Evolutionary conservation across 2,329 filamentous ascomycete genomes (phyloP).

Genomic region (Cyphellophora attinorum): DNA sequence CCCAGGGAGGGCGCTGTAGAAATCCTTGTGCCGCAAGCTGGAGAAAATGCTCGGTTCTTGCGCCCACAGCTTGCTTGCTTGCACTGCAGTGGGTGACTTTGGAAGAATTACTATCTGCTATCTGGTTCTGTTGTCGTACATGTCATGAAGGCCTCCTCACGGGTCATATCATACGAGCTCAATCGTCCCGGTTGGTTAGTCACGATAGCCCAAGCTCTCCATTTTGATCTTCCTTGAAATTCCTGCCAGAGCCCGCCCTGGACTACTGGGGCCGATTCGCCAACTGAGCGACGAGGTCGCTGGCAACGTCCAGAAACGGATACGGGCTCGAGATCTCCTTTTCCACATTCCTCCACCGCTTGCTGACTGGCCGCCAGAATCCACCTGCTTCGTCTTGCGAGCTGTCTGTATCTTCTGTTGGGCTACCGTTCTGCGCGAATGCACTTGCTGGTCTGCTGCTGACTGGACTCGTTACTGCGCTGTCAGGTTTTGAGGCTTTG

Average conservation of each 20-base stretch:
- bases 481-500: conserved; percentile 21
- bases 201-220: too few relatives aligned
- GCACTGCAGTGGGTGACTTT: too few relatives aligned
- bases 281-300: conserved; percentile 83
- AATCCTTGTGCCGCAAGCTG: too few relatives aligned
- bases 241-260: too few relatives aligned
- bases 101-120: too few relatives aligned
- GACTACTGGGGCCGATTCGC: conserved; percentile 46
- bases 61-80: conserved; percentile 32
- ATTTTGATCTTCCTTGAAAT: too few relatives aligned
- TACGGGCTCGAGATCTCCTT: conserved; percentile 94
- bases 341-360: conserved; percentile 57
- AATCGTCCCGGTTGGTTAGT: too few relatives aligned
- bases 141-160: too few relatives aligned
- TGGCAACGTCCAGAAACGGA: conserved; percentile 89
- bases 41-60: too few relatives aligned
- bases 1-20: too few relatives aligned
- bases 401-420: conserved; percentile 6
- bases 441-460: conserved; percentile 33
- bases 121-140: too few relatives aligned
- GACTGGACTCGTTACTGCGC: conserved; percentile 34
- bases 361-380: conserved; percentile 42
- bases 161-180: too few relatives aligned
- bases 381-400: conserved; percentile 27
- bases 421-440: conserved; percentile 24